Percentiles rank a stretch among this genome's conserved stretches.
These are phyloP conservation scores for Rostrohypoxylon terebratum DNA, from an alignment of 495 filamentous ascomycete genomes.

Conservation along the genomic window DNA sequence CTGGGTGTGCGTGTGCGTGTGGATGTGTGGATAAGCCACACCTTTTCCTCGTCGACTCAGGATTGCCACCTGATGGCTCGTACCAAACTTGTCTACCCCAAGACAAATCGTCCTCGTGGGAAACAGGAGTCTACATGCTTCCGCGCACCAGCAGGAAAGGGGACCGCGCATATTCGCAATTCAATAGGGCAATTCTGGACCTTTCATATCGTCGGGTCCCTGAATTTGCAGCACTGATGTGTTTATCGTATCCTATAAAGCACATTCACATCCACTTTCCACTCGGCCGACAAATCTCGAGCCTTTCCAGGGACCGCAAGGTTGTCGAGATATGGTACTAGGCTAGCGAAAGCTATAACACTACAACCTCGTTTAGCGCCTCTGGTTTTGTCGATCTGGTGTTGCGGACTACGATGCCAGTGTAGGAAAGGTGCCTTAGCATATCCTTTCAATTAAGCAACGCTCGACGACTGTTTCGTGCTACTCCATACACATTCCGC, in stretches of 20 bases:
- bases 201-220: slow-evolving; percentile 31
- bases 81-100: slow-evolving; percentile 35
- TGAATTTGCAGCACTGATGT: slow-evolving; percentile 37
- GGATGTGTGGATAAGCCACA: slow-evolving; percentile 40
- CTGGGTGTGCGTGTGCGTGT: slow-evolving; percentile 21
- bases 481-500: slow-evolving; percentile 25
- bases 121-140: slow-evolving; percentile 32
- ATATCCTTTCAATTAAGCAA: slow-evolving; percentile 21
- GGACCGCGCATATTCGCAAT: slow-evolving; percentile 24
- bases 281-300: slow-evolving; percentile 42
- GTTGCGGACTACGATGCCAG: slow-evolving; percentile 22
- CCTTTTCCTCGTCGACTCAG: slow-evolving; percentile 29
- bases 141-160: slow-evolving; percentile 25
- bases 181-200: slow-evolving; percentile 25
- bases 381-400: slow-evolving; percentile 36
- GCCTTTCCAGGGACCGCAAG: slow-evolving; percentile 32
- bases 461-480: slow-evolving; percentile 30
- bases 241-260: slow-evolving; percentile 29
- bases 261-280: slow-evolving; percentile 17
- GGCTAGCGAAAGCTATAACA: slow-evolving; percentile 27
- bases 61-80: slow-evolving; percentile 40
- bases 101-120: slow-evolving; percentile 33
- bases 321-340: slow-evolving; percentile 24
- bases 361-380: slow-evolving; percentile 29
- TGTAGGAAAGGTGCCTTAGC: slow-evolving; percentile 30